Base-by-base conservation (phyloP, 306 rosid genomes). In the Cicer chorassanicum region DNA sequence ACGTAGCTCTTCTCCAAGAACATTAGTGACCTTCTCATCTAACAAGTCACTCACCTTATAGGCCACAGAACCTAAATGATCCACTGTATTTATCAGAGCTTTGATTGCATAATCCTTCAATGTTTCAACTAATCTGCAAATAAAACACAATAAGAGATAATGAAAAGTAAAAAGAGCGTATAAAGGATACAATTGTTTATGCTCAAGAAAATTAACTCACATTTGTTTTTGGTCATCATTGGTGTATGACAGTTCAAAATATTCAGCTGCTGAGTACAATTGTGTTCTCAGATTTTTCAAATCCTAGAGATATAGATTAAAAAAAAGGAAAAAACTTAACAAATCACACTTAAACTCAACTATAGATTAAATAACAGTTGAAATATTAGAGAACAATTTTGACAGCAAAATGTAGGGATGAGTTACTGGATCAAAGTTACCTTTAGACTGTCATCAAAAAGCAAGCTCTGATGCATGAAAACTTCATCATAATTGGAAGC, bases 61-160 rank as follows among this genome's bases (percentile, higher is more conserved):
- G 60, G 97, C 87, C 74, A 88, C 98, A 65, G 99, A 92, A 78
- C 99, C 99, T 81, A 95, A 80, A 83, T 95, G 99, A 75, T 95
- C 99, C 87, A 95, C 99, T 1, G 99, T 95, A 85, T 92, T 95
- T 62, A 95, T 96, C 41, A 95, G 90, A 65, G 99, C 99, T 83
- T 95, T 95, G 68, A 90, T 82, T 50, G 99, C 91, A 83, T 95
- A 95, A 88, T 95, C 99, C 82, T 90, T 92, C 89, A 95, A 86
- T n/a, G 98, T 90, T 65, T 95, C 99, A 59, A 95, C 89, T 84
- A 92, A 95, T 62, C 99, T 95, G 80, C 85, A 74, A 24, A 69
- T 36, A 70, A 10, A 60, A 40, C 18, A 16, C 4, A 12, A 11
- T 21, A 65, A 66, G n/a, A 50, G 73, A 79, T 57, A 5, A 15